Conservation (phyloP, 305 asterid species). For the Rubia tinctorum region DNA sequence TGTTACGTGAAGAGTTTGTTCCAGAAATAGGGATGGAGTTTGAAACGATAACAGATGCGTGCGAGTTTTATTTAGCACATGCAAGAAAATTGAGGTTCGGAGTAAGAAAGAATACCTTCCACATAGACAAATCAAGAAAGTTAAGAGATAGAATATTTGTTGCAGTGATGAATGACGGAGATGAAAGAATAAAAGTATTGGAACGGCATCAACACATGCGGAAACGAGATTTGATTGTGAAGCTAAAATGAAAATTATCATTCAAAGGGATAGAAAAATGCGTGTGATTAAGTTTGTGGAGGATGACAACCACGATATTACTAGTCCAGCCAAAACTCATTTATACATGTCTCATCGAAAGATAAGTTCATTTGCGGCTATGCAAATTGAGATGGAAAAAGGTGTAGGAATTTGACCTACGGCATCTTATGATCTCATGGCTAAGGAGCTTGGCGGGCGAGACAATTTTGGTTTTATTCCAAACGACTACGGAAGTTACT, state of each 20-base stretch:
- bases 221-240: background rate
- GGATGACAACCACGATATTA: too few relatives aligned
- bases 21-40: slow-evolving; percentile 1
- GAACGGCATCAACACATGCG: background rate
- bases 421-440: too few relatives aligned
- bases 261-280: background rate
- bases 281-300: background rate
- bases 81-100: too few relatives aligned
- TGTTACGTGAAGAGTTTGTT: background rate
- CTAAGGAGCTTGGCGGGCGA: too few relatives aligned
- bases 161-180: background rate
- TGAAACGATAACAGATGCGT: too few relatives aligned
- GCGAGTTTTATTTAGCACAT: too few relatives aligned
- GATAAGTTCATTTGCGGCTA: background rate
- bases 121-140: too few relatives aligned
- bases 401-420: background rate
- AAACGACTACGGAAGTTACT: too few relatives aligned
- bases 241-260: background rate
- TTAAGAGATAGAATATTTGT: background rate
- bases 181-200: too few relatives aligned
- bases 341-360: background rate
- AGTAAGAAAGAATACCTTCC: too few relatives aligned
- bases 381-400: background rate
- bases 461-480: too few relatives aligned
- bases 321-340: background rate